Evolutionary conservation across 2,329 filamentous ascomycete genomes (phyloP), one percentile per base, ranked within the genome.

Genomic region (Metarhizium humberi): DNA sequence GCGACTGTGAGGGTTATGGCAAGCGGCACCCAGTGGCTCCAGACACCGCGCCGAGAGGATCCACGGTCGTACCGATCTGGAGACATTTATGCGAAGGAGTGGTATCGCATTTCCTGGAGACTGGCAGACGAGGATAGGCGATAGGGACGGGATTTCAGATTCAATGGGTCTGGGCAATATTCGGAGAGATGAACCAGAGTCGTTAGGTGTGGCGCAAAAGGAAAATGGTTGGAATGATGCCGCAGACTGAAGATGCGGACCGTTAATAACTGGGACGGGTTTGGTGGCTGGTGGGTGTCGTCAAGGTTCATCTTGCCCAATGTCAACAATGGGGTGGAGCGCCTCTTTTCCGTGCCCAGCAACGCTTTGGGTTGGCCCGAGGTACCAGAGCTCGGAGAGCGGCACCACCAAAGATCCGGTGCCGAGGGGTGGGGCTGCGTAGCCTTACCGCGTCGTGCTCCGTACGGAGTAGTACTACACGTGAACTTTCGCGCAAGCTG

Each of bases 21-120:
- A 55, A 97, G 79, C 59, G 92, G 92, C 57, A 96, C 82, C 90
- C 92, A 96, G 74, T 95, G 92, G 66, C 86, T 82, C 73, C 89
- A 82, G 62, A 83, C 79, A 68, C 79, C 76, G 70, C 80, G 77
- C 73, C 81, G 78, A 75, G 79, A 78, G 65, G 79, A 75, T 65
- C 73, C 69, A 64, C 74, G 72, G 67, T 81, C 73, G 69, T 76
- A 75, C 65, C 77, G 76, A 75, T 88, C 82, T 66, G 78, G 76
- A 67, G 81, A 81, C 81, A 84, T 85, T 68, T 72, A 74, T 57
- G 60, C 63, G 43, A 50, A 36, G 60, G 57, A 61, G 57, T 57
- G 59, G 61, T 68, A 62, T 68, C 66, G 68, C 70, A 72, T 72
- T 54, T 66, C 69, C 63, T 46, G 50, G 51, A 58, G 57, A 57